Evolutionary conservation across 352 stramenopile species (phyloP), one percentile per base, ranked within the genome.

Genomic region (Aphanomyces invadans): DNA sequence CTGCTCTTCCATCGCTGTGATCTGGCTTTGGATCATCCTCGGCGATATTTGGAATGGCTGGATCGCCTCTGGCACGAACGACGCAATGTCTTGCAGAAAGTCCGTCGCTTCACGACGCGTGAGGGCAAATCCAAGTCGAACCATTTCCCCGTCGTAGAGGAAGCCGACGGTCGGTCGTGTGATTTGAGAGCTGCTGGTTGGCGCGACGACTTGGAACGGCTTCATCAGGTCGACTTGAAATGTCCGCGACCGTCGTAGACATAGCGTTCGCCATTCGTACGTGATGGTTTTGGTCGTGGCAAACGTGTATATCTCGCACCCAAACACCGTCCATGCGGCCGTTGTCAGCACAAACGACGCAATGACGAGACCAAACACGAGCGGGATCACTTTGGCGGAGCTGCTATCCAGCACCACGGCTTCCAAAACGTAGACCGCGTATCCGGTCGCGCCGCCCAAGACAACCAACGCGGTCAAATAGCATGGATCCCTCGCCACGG

Each of bases 21-120:
- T 29, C 36, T 57, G 49, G 49, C 29, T 26, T 1, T 57, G 49
- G 49, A 57, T 57, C 49, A 33, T 57, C 12, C 10, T 57, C 11
- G 49, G 49, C 15, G 9, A 7, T 11, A 57, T n/a, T 26, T 57
- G 49, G 29, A 57, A 57, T 33, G 49, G 49, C 29, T 17, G 12
- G 5, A 57, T n/a, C 19, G 49, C 7, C 11, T 57, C 49, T 7
- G 49, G 49, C 49, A 57, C 7, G n/a, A 33, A 32, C 49, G 2
- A 26, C 25, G 49, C 19, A 21, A 57, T 17, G 4, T 33, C 49
- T 19, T 39, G 49, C 15, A 57, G 49, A 57, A 57, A 57, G 1
- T 29, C 49, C 5, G 19, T 29, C 21, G 23, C 49, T 38, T 3
- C 49, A 21, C 25, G 9, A 4, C 9, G 7, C 19, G 32, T 29